These are phyloP conservation scores for Eucalyptus brandiana DNA, from an alignment of 345 rosid genomes.

Conservation along the genomic window DNA sequence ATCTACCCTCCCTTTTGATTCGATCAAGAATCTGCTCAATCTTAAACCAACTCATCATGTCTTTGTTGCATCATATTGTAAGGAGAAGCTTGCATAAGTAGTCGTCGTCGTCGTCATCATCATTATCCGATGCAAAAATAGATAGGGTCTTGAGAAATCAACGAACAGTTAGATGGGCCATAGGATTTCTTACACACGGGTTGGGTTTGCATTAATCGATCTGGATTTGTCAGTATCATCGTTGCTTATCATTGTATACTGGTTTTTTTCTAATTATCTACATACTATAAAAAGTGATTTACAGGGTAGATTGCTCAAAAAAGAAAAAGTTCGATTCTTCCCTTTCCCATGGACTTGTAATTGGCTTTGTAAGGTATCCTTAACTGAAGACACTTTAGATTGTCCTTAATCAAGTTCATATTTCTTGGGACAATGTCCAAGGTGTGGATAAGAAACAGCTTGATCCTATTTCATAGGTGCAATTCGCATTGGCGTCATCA, in stretches of 20 bases:
- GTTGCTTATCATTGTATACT: not conserved
- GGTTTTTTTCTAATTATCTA: not conserved
- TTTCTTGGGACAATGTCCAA: not conserved
- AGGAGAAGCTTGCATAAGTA: not conserved
- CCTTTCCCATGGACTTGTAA: not conserved
- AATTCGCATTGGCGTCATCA: not conserved
- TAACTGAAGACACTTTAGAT: not conserved
- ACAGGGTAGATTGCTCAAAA: not conserved
- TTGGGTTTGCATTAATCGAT: not conserved
- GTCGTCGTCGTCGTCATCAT: not conserved
- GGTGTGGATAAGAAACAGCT: not conserved
- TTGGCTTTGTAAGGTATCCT: not conserved
- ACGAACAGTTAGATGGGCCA: not conserved
- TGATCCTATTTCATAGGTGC: not conserved
- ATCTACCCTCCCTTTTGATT: conserved; percentile 23
- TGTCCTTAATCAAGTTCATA: not conserved
- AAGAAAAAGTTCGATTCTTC: not conserved
- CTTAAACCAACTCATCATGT: not conserved
- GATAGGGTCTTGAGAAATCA: not conserved
- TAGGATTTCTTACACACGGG: not conserved
- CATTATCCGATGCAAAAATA: not conserved
- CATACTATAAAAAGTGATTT: not conserved
- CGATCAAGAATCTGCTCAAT: not conserved
- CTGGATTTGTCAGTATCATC: not conserved
- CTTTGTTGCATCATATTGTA: not conserved